Conservation (phyloP, 345 rosid genomes). For the Psidium guajava region DNA sequence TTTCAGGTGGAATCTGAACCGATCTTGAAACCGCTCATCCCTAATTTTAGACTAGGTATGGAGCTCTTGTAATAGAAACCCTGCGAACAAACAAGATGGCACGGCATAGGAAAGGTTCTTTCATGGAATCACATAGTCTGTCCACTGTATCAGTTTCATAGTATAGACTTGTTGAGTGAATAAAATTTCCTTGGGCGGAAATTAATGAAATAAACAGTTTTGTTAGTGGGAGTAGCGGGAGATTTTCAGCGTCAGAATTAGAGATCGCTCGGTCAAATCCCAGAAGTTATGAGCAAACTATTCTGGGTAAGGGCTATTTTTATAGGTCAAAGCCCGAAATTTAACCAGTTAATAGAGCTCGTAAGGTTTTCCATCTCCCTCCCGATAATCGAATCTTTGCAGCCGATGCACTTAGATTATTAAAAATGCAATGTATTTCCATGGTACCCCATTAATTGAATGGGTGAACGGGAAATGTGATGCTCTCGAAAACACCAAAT, state of each 20-base stretch:
- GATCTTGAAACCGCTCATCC: too few species aligned
- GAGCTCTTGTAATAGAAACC: too few species aligned
- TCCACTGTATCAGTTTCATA: neutral
- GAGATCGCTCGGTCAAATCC: too few species aligned
- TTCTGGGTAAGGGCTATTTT: neutral
- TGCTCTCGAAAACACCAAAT: neutral
- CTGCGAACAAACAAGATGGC: neutral
- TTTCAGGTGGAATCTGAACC: too few species aligned
- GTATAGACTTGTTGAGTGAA: neutral
- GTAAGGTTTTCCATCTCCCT: neutral
- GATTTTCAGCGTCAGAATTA: neutral
- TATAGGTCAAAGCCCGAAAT: neutral
- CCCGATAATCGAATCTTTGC: accelerated
- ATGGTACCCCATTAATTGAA: accelerated
- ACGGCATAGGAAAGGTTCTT: neutral
- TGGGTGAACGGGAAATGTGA: neutral
- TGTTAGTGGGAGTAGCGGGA: accelerated
- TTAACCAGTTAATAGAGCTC: neutral
- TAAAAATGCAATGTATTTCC: neutral
- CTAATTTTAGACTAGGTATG: too few species aligned
- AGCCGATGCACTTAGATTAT: neutral
- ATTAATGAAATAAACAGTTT: neutral
- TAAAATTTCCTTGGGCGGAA: neutral
- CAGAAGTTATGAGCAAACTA: too few species aligned
- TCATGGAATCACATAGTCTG: neutral